These are phyloP conservation scores for Pisolithus sp. DNA, from an alignment of 768 basidiomycete genomes.

Conservation along the genomic window DNA sequence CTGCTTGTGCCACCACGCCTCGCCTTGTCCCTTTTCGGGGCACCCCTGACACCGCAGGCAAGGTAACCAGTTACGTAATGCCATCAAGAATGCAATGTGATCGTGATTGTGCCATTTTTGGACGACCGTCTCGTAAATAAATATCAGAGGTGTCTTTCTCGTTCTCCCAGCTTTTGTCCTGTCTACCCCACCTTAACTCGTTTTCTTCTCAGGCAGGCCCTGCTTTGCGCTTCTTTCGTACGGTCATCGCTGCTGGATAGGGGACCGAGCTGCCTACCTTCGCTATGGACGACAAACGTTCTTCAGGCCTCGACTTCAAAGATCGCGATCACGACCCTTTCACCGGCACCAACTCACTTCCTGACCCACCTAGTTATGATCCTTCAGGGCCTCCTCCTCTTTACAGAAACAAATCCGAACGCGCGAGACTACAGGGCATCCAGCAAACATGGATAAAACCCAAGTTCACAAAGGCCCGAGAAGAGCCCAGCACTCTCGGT, in stretches of 20 bases:
- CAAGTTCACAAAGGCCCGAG: constrained; percentile 21
- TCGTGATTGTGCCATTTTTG: too few relatives aligned
- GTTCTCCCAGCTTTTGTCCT: too few relatives aligned
- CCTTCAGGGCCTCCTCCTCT: constrained; percentile 47
- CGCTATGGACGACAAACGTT: constrained; percentile 37
- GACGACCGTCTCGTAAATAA: too few relatives aligned
- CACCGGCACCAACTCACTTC: constrained; percentile 46
- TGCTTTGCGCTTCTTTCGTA: constrained; percentile 6
- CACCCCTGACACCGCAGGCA: too few relatives aligned
- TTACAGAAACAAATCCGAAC: constrained; percentile 83
- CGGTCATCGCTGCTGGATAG: constrained; percentile 12
- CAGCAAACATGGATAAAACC: constrained; percentile 51
- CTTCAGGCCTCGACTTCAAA: constrained; percentile 64
- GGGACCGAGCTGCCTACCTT: constrained; percentile 2
- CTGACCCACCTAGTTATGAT: constrained; percentile 28
- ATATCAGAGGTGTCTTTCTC: too few relatives aligned
- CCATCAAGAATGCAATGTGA: too few relatives aligned
- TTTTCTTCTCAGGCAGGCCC: constrained; percentile 23
- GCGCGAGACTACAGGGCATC: constrained; percentile 75
- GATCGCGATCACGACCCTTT: constrained; percentile 43
- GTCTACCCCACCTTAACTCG: not conserved
- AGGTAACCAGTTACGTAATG: too few relatives aligned
- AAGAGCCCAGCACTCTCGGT: constrained; percentile 33
- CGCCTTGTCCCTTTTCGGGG: too few relatives aligned
- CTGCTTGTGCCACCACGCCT: too few relatives aligned